These are phyloP conservation scores for Magnusiomyces suaveolens DNA, from an alignment of 1,139 yeast species.

Conservation along the genomic window DNA sequence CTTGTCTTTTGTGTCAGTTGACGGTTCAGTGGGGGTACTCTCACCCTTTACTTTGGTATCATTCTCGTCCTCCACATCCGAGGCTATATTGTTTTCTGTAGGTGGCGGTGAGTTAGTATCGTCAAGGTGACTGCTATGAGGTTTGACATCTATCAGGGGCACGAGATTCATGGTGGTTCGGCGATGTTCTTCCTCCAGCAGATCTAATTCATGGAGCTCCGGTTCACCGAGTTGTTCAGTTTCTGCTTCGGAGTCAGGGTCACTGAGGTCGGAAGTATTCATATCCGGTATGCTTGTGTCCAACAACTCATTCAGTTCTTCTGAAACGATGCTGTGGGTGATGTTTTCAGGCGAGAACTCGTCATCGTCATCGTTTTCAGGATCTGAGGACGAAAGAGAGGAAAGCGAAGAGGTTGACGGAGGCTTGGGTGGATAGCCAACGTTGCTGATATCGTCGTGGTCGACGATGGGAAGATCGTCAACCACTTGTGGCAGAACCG, in stretches of 20 bases:
- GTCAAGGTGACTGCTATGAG: too few relatives aligned
- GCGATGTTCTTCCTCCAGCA: background rate
- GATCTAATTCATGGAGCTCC: conserved; percentile 9
- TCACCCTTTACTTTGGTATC: too few relatives aligned
- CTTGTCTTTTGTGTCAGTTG: too few relatives aligned
- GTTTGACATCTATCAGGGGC: background rate
- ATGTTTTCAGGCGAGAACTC: conserved; percentile 4
- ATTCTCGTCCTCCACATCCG: too few relatives aligned
- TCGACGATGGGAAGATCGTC: background rate
- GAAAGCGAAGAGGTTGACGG: conserved; percentile 13
- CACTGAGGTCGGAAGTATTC: conserved; percentile 46
- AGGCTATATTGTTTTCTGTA: too few relatives aligned
- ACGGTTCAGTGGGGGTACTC: too few relatives aligned
- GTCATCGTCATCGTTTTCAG: background rate
- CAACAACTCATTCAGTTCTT: background rate
- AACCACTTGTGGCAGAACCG: background rate
- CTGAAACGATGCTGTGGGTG: background rate
- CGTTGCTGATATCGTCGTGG: background rate
- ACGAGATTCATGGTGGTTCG: background rate
- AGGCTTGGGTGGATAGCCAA: conserved; percentile 1
- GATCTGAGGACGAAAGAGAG: conserved; percentile 7
- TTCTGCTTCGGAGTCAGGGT: conserved; percentile 63
- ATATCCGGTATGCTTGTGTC: background rate
- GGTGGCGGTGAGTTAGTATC: too few relatives aligned
- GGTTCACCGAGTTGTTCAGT: conserved; percentile 57